phyloP scores from a whole-genome alignment of 2,329 filamentous ascomycete species.

The Periconia digitata region DNA sequence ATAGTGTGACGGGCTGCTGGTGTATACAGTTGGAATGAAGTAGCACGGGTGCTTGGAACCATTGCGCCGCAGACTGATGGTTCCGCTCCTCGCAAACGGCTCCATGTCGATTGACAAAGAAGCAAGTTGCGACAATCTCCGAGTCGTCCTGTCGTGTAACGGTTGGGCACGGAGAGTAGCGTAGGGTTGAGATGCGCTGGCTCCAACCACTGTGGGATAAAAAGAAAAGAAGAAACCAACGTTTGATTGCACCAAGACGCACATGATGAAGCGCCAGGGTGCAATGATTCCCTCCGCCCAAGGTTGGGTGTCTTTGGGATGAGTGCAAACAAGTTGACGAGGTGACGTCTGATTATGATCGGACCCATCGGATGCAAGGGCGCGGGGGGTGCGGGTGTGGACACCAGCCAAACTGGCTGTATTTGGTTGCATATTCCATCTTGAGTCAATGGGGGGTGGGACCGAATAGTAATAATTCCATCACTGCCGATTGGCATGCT shows the following conservation, averaged over 20 bases:
- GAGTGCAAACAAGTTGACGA: not conserved
- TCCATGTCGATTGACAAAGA: too few species aligned
- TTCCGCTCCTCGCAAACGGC: too few species aligned
- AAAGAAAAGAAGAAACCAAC: constrained; percentile 12
- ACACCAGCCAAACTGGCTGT: too few species aligned
- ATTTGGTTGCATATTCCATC: too few species aligned
- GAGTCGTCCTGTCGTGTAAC: constrained; percentile 26
- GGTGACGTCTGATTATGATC: constrained; percentile 22
- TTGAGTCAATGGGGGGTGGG: not conserved
- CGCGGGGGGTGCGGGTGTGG: constrained; percentile 18
- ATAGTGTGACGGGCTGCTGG: not conserved
- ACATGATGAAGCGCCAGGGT: not conserved
- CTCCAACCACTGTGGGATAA: constrained; percentile 25
- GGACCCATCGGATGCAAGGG: constrained; percentile 22
- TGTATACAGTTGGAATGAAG: too few species aligned
- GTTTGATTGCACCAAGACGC: constrained; percentile 6
- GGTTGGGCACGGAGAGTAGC: constrained; percentile 1
- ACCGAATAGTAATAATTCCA: not conserved
- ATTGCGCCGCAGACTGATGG: too few species aligned
- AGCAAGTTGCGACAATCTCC: not conserved
- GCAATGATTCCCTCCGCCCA: constrained; percentile 5
- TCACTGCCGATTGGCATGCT: not conserved
- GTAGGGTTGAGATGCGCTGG: constrained; percentile 24
- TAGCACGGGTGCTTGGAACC: too few species aligned
- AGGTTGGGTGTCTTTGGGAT: not conserved